Evolutionary conservation across 2,329 filamentous ascomycete genomes (phyloP), one percentile per base, ranked within the genome.

Genomic region (Septoria petroselini): DNA sequence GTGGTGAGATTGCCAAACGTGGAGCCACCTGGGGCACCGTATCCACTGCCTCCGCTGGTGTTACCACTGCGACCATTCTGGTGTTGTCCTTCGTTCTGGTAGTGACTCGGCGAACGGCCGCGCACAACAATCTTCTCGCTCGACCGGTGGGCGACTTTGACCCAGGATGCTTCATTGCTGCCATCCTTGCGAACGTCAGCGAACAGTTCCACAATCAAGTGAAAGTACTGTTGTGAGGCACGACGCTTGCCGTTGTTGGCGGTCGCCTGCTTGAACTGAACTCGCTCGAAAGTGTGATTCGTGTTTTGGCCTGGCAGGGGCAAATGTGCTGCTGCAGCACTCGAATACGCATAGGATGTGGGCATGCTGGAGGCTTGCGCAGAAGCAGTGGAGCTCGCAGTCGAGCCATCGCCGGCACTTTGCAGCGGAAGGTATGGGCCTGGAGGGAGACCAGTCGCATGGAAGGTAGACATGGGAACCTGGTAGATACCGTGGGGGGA

Each of bases 241-340:
- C 91, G 78, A 59, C 91, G 79, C 68, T 95, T 95, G 39, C 90
- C 90, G 59, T 96, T 96, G 72, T 95, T 96, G 18, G 89, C 88
- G 0, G 90, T 95, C 1, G 91, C 90, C 58, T 88, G 88, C 68
- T 95, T 94, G 78, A 95, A 96, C 62, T 95, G 90, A 43, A 95
- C 93, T 8, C 91, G 83, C 65, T 95, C 90, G 65, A 94, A 96
- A 0, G 76, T 79, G 50, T 84, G 79, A n/a, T 75, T 73, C 6
- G 68, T 71, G n/a, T 58, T 57, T 21, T 61, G 58, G 12, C 63
- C 61, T 3, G 62, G 63, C 18, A 59, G 30, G 8, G 59, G 57
- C 7, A 67, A 31, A 35, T 61, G 59, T 2, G 58, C 37, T 17
- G 55, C 49, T 21, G 55, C 54, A 23, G 50, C 33, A 8, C 48